A percentile compares a stretch with the other conserved stretches of the same genome.
These are phyloP conservation scores for Trametes punicea DNA, from an alignment of 768 basidiomycete species.

Conservation along the genomic window DNA sequence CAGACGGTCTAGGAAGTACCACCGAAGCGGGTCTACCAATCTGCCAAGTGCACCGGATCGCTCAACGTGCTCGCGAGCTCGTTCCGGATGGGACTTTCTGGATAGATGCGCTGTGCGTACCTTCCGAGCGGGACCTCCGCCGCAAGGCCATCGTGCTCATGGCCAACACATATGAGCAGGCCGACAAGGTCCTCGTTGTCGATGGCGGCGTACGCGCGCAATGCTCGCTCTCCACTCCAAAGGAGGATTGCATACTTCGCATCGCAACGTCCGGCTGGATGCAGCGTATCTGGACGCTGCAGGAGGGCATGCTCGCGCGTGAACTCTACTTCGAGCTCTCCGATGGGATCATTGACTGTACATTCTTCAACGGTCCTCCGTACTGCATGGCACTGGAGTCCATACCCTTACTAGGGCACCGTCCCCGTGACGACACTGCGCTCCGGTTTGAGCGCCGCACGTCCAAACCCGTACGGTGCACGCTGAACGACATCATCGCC, in stretches of 20 bases:
- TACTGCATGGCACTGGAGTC: neutral
- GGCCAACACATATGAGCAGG: neutral
- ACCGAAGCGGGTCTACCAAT: constrained; percentile 2
- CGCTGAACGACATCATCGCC: neutral
- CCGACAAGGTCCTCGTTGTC: neutral
- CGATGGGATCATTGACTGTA: constrained; percentile 1
- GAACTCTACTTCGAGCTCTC: constrained; percentile 5
- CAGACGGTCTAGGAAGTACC: constrained; percentile 1
- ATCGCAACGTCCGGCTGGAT: constrained; percentile 11
- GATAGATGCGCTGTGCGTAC: neutral
- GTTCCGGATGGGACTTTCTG: neutral
- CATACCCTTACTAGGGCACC: neutral
- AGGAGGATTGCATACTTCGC: neutral
- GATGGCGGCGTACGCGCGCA: neutral
- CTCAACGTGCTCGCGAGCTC: neutral
- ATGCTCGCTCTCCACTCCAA: neutral
- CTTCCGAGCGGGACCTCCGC: neutral
- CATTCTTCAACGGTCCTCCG: neutral
- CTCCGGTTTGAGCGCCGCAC: neutral
- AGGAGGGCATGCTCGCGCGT: constrained; percentile 10
- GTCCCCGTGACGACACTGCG: neutral
- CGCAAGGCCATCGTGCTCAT: neutral
- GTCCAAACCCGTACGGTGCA: neutral
- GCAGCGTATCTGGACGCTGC: constrained; percentile 13
- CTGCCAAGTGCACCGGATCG: neutral